Conservation (phyloP, 768 basidiomycete species). For the Macrolepiota fuliginosa region DNA sequence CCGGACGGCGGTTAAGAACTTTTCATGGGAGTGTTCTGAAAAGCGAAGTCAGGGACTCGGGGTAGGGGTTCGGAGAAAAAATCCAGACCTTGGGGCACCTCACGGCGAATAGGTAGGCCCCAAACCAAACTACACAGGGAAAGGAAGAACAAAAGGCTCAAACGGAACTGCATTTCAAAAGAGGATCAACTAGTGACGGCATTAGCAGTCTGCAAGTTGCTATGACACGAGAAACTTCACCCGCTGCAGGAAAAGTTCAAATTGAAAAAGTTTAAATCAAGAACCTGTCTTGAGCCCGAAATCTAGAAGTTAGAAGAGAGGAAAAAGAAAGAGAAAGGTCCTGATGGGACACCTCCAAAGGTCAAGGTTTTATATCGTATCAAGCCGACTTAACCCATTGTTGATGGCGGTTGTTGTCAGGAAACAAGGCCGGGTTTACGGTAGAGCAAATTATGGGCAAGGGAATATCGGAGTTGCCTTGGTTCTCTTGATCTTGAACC, state of each 20-base stretch:
- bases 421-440: neutral
- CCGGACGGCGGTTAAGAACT: constrained; percentile 50
- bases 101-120: constrained; percentile 49
- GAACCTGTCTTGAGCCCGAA: constrained; percentile 53
- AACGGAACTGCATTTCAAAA: constrained; percentile 30
- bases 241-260: neutral
- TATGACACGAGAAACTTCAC: neutral
- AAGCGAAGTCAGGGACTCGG: constrained; percentile 4
- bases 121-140: constrained; percentile 29
- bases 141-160: constrained; percentile 32
- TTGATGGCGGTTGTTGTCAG: neutral
- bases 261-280: constrained; percentile 32
- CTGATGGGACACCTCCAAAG: neutral
- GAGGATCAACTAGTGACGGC: neutral
- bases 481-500: constrained; percentile 7
- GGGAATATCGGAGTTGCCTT: constrained; percentile 10
- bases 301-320: constrained; percentile 24
- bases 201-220: neutral
- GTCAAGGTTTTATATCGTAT: neutral
- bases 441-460: neutral
- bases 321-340: constrained; percentile 12
- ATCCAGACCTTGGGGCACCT: constrained; percentile 63
- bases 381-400: neutral
- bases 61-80: neutral
- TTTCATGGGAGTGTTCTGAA: constrained; percentile 65